A percentile compares a stretch with the other conserved stretches of the same genome.
These are phyloP conservation scores for Lactarius hengduanensis DNA, from an alignment of 768 basidiomycete species.

Conservation along the genomic window DNA sequence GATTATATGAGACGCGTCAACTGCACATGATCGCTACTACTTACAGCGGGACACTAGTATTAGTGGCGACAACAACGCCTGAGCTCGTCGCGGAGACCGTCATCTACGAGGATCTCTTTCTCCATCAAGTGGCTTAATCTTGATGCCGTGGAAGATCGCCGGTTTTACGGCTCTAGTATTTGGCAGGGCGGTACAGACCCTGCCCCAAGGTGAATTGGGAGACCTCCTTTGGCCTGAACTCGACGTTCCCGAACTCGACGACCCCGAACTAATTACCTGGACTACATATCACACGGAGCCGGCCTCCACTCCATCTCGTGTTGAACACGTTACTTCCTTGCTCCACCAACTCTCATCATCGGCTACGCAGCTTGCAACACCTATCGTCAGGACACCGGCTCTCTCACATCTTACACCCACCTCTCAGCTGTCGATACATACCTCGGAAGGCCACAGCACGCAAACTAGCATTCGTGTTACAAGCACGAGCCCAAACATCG, in stretches of 20 bases:
- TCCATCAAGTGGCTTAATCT: not conserved
- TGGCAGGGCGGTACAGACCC: slow-evolving; percentile 10
- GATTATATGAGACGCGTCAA: slow-evolving; percentile 10
- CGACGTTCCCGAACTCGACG: slow-evolving; percentile 15
- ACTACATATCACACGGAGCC: slow-evolving; percentile 22
- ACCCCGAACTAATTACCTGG: slow-evolving; percentile 2
- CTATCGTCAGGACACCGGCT: not conserved
- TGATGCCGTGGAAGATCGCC: slow-evolving; percentile 13
- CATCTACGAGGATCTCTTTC: not conserved
- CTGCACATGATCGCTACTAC: not conserved
- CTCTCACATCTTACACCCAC: not conserved
- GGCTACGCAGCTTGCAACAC: not conserved
- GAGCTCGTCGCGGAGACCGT: not conserved
- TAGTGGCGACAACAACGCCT: not conserved
- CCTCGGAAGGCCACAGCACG: not conserved
- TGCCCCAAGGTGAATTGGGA: slow-evolving; percentile 19
- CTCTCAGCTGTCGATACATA: not conserved
- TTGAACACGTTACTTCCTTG: slow-evolving; percentile 3
- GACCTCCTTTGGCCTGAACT: slow-evolving; percentile 17
- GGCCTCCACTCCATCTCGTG: slow-evolving; percentile 20
- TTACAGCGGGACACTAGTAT: not conserved
- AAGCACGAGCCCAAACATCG: slow-evolving; percentile 1
- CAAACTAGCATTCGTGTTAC: not conserved
- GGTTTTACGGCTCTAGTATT: slow-evolving; percentile 5
- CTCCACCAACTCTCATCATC: slow-evolving; percentile 10